Base-by-base conservation (phyloP, 2,329 filamentous ascomycete species). In the Cladophialophora chaetospira region DNA sequence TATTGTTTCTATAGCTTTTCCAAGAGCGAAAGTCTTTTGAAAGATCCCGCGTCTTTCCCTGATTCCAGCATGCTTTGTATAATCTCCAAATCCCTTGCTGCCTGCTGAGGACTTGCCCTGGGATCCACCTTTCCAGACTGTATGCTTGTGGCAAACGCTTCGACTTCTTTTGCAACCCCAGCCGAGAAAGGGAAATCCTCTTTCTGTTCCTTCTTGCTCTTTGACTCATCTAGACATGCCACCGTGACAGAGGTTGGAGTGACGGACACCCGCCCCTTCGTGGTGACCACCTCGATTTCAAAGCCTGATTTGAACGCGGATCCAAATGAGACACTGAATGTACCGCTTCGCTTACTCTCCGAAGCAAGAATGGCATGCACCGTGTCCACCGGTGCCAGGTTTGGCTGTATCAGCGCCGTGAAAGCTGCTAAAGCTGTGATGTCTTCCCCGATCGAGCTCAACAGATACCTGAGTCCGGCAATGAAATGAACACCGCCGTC, bases 401-500 rank as follows among this genome's bases (percentile, higher is more conserved):
- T 77, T 51, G 76, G 68, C 59, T 82, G 78, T 44, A 82, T 71
- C 63, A 82, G 79, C 3, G 73, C 67, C 1, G 84, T 83, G 58
- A 82, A 82, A 0, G 84, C 84, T 15, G 76, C 75, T 2, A 87
- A 71, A 29, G 71, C 74, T 10, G 72, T 70, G 25, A 81, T 73
- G 6, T 77, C 72, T 44, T 79, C 70, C 3, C 75, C 73, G 0
- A 71, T 59, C 15, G 77, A 75, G 2, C 91, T 73, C 38, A 92
- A 68, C 28, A 82, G 69, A 13, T 88, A 77, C 47, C 86, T 77
- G 0, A 74, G 84, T 5, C 88, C 88, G 5, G 85, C 76, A 15
- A 38, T n/a, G 35, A 38, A 38, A n/a, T 92, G 89, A 23, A 92
- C 87, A 40, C 89, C 88, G 11, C 83, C 87, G 67, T 92, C 88